A percentile compares a stretch with the other conserved stretches of the same genome.
These are phyloP conservation scores for Pichia sporocuriosa DNA, from an alignment of 805 yeast species.

Conservation along the genomic window DNA sequence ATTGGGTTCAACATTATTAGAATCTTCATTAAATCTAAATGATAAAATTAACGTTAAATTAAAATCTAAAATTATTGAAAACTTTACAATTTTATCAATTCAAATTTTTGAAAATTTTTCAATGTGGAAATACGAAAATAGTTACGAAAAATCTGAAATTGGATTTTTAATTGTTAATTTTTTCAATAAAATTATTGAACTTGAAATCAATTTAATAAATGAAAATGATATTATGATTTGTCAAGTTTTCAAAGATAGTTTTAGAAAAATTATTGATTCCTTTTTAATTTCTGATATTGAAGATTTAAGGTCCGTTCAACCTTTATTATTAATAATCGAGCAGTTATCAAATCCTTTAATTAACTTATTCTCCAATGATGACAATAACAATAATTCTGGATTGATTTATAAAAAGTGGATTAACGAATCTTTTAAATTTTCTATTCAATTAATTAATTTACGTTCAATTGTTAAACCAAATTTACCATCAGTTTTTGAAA, in stretches of 20 bases:
- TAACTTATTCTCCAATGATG: conserved; percentile 9
- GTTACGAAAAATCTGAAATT: conserved; percentile 53
- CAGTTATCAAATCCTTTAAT: conserved; percentile 30
- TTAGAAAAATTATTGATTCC: conserved; percentile 43
- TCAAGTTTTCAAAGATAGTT: conserved; percentile 43
- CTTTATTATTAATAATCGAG: conserved; percentile 47
- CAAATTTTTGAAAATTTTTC: conserved; percentile 67
- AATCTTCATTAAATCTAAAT: conserved; percentile 39
- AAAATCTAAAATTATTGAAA: conserved; percentile 49
- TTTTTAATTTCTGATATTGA: conserved; percentile 49
- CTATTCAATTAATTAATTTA: conserved; percentile 48
- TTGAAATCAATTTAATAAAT: conserved; percentile 42
- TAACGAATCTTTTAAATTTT: conserved; percentile 44
- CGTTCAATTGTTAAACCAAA: conserved; percentile 41
- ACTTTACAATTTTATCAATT: conserved; percentile 49
- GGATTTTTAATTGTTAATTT: conserved; percentile 49
- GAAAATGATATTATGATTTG: conserved; percentile 38
- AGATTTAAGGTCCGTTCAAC: conserved; percentile 46
- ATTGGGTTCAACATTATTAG: conserved; percentile 46
- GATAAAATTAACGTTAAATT: conserved; percentile 33
- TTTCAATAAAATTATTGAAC: conserved; percentile 47
- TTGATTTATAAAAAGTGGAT: conserved; percentile 45
- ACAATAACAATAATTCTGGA: conserved; percentile 41
- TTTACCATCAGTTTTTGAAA: conserved; percentile 61
- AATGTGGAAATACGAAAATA: conserved; percentile 57